Evolutionary conservation across 805 yeast species (phyloP).

Genomic region (Saturnispora quitensis): DNA sequence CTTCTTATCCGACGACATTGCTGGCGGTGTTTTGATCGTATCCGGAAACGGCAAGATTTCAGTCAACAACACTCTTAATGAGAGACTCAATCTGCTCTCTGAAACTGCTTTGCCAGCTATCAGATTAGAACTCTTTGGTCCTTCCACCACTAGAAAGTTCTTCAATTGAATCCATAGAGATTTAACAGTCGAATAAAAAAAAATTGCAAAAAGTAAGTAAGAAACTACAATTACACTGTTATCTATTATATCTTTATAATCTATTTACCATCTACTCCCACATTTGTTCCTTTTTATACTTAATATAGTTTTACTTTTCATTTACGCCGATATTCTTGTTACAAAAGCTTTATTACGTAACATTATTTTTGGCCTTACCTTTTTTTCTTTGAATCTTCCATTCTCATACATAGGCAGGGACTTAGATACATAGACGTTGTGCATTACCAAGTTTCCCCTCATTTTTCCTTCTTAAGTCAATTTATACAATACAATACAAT

Average conservation of each 20-base stretch:
- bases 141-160: slow-evolving; percentile 79
- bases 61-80: slow-evolving; percentile 88
- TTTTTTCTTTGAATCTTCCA: neutral
- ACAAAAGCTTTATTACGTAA: neutral
- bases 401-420: neutral
- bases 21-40: slow-evolving; percentile 79
- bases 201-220: neutral
- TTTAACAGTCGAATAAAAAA: neutral
- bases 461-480: neutral
- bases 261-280: neutral
- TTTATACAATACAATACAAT: no score
- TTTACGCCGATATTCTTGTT: neutral
- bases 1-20: slow-evolving; percentile 50
- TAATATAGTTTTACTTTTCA: neutral
- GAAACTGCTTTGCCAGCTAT: slow-evolving; percentile 88
- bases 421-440: neutral
- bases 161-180: slow-evolving; percentile 46
- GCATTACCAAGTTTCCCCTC: neutral
- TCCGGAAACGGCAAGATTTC: slow-evolving; percentile 76
- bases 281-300: neutral
- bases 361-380: neutral
- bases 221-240: slow-evolving; percentile 1
- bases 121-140: slow-evolving; percentile 82
- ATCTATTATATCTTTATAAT: neutral
- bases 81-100: slow-evolving; percentile 75